Base-by-base conservation (phyloP, 2,329 filamentous ascomycete genomes). In the Byssoonygena ceratinophila region DNA sequence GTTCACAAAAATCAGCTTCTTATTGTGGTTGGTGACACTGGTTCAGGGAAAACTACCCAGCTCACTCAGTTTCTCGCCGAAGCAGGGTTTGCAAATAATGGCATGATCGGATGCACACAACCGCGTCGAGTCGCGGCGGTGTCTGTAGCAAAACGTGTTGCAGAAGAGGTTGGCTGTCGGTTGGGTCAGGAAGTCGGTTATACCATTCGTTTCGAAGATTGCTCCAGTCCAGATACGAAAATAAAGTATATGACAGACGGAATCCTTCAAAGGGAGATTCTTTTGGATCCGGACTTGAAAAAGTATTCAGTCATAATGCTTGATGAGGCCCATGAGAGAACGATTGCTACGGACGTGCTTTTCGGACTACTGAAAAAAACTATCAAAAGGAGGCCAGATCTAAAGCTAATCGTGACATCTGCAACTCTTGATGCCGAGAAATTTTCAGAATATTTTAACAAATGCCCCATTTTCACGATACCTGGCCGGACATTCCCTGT, bases 181-280 rank as follows among this genome's bases (percentile, higher is more conserved):
- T 77, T 97, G 11, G 92, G 92, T 31, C 82, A 90, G 52, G 90
- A 96, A 66, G 91, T 98, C 57, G 92, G 92, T 51, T 98, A 98
- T 67, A 95, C 87, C 6, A 95, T 98, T 64, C 87, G 92, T 66
- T 98, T 98, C 65, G 92, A 98, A 64, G 92, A 98, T 70, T 86
- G 84, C 66, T 96, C 91, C 0, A 87, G 84, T 58, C 82, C 87
- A 1, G 78, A 83, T 16, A 98, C 92, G 1, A 87, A 84, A 64
- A 95, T 98, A 74, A 98, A 98, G 73, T 98, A 98, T 73, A 96
- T 98, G 91, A 98, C 92, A 14, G 92, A 98, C 63, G 92, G 92
- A 69, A 97, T 97, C 87, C 79, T 98, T 66, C 83, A 96, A 71
- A 81, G 92, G 73, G 92, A 98, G 71, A 89, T 96, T 65, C 77